Conservation (phyloP, 108 stramenopile species). For the Chaetoceros tenuissimus region DNA sequence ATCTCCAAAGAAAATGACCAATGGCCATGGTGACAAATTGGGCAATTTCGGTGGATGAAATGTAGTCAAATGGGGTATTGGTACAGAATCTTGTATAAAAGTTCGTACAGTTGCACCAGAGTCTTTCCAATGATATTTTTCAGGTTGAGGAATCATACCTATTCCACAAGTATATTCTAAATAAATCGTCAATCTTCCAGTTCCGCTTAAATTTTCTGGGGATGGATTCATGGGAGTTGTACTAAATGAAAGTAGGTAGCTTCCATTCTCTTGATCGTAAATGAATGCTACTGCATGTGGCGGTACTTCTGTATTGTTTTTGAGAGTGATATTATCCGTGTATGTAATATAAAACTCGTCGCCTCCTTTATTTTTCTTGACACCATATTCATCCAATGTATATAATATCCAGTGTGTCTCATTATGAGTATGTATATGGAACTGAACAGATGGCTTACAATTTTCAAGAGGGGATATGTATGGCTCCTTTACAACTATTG, state of each 20-base stretch:
- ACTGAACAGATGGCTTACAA: no score
- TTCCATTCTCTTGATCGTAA: constrained; percentile 10
- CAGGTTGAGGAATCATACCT: background rate
- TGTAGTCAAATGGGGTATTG: constrained; percentile 6
- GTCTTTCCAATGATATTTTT: constrained; percentile 4
- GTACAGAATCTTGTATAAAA: background rate
- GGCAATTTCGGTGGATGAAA: constrained; percentile 6
- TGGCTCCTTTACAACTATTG: no score
- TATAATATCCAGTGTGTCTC: constrained; percentile 18
- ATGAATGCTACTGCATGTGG: constrained; percentile 10
- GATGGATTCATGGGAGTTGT: constrained; percentile 4
- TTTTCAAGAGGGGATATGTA: no score
- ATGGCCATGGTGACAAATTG: background rate
- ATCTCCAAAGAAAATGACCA: background rate
- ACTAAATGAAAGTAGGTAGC: constrained; percentile 11
- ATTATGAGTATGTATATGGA: no score
- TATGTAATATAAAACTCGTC: constrained; percentile 27
- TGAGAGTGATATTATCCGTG: constrained; percentile 10
- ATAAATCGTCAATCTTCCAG: constrained; percentile 2
- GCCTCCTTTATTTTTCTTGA: constrained; percentile 17
- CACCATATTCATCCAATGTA: constrained; percentile 14
- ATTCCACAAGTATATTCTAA: constrained; percentile 25
- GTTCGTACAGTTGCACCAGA: background rate
- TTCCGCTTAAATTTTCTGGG: background rate
- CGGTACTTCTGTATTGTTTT: background rate